Evolutionary conservation across 2,329 filamentous ascomycete genomes (phyloP).

Genomic region (Xylaria sp.): DNA sequence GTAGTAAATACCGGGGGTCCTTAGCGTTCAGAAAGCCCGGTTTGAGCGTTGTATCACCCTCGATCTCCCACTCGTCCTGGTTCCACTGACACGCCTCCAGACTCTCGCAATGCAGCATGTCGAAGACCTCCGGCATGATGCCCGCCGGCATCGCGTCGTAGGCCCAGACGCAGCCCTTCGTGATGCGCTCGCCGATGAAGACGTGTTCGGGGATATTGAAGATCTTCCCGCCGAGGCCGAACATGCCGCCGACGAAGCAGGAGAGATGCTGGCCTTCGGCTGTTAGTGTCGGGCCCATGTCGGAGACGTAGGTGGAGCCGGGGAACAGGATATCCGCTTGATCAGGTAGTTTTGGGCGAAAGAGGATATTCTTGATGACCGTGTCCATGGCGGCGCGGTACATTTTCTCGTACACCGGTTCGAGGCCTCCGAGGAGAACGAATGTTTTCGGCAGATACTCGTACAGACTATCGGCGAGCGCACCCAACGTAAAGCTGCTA

Average conservation of each 20-base stretch:
- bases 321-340: constrained; percentile 60
- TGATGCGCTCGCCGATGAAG: constrained; percentile 42
- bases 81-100: constrained; percentile 40
- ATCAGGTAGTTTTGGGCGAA: constrained; percentile 60
- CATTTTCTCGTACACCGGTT: constrained; percentile 57
- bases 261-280: constrained; percentile 39
- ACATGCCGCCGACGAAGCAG: constrained; percentile 48
- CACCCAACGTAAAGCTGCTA: constrained; percentile 48
- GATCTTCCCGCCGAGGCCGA: constrained; percentile 40
- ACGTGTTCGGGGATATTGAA: constrained; percentile 44
- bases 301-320: constrained; percentile 35
- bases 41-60: constrained; percentile 29
- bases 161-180: constrained; percentile 54
- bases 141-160: constrained; percentile 50
- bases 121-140: constrained; percentile 54
- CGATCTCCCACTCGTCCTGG: constrained; percentile 29
- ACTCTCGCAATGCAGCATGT: constrained; percentile 39
- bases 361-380: constrained; percentile 59
- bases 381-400: constrained; percentile 57
- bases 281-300: constrained; percentile 26
- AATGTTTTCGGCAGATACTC: constrained; percentile 59
- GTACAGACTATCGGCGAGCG: constrained; percentile 51
- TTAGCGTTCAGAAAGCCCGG: constrained; percentile 58
- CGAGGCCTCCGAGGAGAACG: constrained; percentile 59
- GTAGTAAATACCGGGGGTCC: constrained; percentile 45